phyloP scores from a whole-genome alignment of 768 basidiomycete species.

The Suillus fuscotomentosus region DNA sequence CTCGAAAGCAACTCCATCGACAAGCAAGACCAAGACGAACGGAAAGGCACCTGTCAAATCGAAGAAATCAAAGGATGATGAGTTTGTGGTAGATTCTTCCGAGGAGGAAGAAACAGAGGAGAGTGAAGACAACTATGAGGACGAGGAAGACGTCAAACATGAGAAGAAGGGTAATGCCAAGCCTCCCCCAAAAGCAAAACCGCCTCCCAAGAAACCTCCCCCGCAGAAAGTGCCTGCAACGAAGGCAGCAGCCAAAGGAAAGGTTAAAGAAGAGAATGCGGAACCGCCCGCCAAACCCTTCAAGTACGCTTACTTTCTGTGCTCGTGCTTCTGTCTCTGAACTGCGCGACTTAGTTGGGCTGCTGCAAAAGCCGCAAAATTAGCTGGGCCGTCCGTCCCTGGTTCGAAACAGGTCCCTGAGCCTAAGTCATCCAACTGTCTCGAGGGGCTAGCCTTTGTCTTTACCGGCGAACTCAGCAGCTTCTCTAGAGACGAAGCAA shows the following conservation, averaged over 20 bases:
- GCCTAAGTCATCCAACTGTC: constrained; percentile 74
- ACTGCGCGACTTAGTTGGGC: constrained; percentile 38
- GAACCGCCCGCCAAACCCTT: constrained; percentile 15
- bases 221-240: constrained; percentile 9
- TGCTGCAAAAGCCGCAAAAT: constrained; percentile 57
- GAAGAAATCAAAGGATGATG: constrained; percentile 26
- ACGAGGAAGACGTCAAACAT: constrained; percentile 7
- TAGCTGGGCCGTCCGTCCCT: constrained; percentile 54
- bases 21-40: not conserved
- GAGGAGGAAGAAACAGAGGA: constrained; percentile 26
- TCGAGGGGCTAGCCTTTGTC: constrained; percentile 87
- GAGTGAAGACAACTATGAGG: constrained; percentile 16
- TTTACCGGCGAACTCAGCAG: constrained; percentile 93
- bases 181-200: not conserved
- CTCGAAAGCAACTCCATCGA: not conserved
- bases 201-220: constrained; percentile 18
- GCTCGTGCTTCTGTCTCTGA: not conserved
- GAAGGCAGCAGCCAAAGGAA: constrained; percentile 17
- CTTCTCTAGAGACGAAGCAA: constrained; percentile 84
- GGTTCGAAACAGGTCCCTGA: constrained; percentile 65
- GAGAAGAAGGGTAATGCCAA: constrained; percentile 12
- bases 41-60: not conserved
- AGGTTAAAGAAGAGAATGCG: constrained; percentile 8
- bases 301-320: constrained; percentile 18
- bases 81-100: constrained; percentile 29